Conservation (phyloP, 768 basidiomycete genomes). For the Solioccasus polychromus region DNA sequence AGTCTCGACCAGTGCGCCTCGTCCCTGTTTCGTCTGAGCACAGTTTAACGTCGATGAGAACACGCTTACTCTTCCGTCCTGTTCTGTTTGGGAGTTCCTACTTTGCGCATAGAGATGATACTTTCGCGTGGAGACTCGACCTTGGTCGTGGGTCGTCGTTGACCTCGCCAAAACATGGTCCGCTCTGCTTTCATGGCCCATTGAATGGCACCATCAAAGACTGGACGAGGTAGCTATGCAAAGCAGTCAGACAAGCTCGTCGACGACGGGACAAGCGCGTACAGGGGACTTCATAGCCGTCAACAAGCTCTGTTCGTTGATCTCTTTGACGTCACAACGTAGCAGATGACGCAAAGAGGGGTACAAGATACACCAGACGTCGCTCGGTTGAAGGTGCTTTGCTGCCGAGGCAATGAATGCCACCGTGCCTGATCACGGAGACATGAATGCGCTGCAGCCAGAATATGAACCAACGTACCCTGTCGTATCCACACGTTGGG, state of each 20-base stretch:
- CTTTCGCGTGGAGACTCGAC: slow-evolving; percentile 71
- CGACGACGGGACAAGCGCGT: slow-evolving; percentile 24
- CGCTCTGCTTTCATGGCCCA: slow-evolving; percentile 89
- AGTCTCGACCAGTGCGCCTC: slow-evolving; percentile 72
- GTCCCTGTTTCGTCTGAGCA: slow-evolving; percentile 52
- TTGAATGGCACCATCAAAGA: slow-evolving; percentile 80
- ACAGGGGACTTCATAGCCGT: slow-evolving; percentile 78
- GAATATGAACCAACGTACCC: slow-evolving; percentile 43
- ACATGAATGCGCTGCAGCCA: not conserved
- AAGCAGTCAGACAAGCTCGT: not conserved
- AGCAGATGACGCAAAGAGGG: slow-evolving; percentile 86
- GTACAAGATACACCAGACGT: slow-evolving; percentile 97
- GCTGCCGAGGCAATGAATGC: slow-evolving; percentile 88
- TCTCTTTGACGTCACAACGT: slow-evolving; percentile 72
- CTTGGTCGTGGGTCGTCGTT: slow-evolving; percentile 45
- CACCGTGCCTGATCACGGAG: slow-evolving; percentile 58
- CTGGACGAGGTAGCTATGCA: slow-evolving; percentile 55
- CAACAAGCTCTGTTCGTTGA: slow-evolving; percentile 76
- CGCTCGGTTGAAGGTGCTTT: slow-evolving; percentile 76
- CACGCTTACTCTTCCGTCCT: slow-evolving; percentile 78
- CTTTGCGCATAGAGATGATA: slow-evolving; percentile 60
- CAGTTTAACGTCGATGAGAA: not conserved
- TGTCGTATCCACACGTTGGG: slow-evolving; percentile 96
- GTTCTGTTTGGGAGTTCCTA: slow-evolving; percentile 42
- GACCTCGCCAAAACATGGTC: slow-evolving; percentile 72